phyloP scores from a whole-genome alignment of 306 rosid genomes.

The Cucurbita moschata region DNA sequence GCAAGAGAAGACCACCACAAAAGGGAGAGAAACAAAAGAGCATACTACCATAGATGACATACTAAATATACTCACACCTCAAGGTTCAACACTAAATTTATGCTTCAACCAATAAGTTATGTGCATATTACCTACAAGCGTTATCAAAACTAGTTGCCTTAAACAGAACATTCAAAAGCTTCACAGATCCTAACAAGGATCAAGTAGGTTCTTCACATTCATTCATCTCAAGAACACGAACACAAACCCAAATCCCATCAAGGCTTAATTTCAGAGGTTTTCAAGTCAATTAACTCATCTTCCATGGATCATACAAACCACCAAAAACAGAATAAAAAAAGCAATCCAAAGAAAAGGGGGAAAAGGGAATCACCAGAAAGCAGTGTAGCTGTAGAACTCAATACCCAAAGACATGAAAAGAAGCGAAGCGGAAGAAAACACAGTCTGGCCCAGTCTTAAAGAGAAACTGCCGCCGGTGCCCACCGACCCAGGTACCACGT shows the following conservation, averaged over 20 bases:
- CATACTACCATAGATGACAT: not conserved
- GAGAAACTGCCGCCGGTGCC: conserved; percentile 64
- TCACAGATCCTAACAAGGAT: not conserved
- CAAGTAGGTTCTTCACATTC: not conserved
- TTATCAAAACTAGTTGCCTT: not conserved
- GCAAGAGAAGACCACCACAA: not conserved
- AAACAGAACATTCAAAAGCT: not conserved
- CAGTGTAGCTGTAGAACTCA: conserved; percentile 74
- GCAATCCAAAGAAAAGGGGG: not conserved
- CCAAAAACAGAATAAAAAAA: not conserved
- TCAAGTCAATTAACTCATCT: too few relatives aligned
- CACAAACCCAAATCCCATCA: not conserved
- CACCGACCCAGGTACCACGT: conserved; percentile 57
- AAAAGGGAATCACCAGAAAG: conserved; percentile 52
- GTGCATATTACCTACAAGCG: not conserved
- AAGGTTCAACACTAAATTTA: too few relatives aligned
- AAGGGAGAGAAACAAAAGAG: too few relatives aligned
- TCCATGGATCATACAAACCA: too few relatives aligned
- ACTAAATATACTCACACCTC: not conserved
- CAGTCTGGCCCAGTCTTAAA: conserved; percentile 63
- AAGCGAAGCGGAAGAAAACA: conserved; percentile 72
- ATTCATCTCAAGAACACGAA: not conserved
- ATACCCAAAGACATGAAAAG: conserved; percentile 77
- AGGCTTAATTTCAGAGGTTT: too few relatives aligned
- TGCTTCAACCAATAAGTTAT: not conserved